A percentile compares a stretch with the other conserved stretches of the same genome.
Conservation (phyloP, 2,329 filamentous ascomycete genomes). For the Venturia asperata region DNA sequence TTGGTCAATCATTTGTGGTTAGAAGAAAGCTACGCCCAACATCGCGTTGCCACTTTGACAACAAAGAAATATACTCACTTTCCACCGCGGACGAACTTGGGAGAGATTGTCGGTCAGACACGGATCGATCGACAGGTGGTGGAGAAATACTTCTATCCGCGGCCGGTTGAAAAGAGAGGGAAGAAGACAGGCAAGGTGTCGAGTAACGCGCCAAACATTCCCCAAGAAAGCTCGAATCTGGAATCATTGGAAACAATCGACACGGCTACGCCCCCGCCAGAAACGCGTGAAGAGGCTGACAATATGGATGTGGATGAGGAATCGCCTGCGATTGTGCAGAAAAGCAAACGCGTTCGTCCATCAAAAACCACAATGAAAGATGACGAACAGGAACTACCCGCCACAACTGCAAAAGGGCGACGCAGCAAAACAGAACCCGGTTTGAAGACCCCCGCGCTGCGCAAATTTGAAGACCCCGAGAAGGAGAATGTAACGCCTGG, state of each 20-base stretch:
- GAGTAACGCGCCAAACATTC: slow-evolving; percentile 24
- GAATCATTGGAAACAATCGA: slow-evolving; percentile 21
- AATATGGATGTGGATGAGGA: slow-evolving; percentile 7
- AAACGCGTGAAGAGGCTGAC: slow-evolving; percentile 1
- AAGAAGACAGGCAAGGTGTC: slow-evolving; percentile 23
- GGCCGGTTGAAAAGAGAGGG: slow-evolving; percentile 21
- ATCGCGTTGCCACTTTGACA: slow-evolving; percentile 64
- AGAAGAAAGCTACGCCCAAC: slow-evolving; percentile 92
- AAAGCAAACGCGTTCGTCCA: slow-evolving; percentile 11
- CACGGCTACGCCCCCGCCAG: background rate
- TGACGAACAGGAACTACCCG: background rate
- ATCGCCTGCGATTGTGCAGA: slow-evolving; percentile 5
- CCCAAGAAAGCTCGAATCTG: slow-evolving; percentile 21
- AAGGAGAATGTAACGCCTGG: slow-evolving; percentile 84
- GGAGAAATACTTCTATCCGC: slow-evolving; percentile 60
- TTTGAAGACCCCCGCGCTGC: slow-evolving; percentile 10
- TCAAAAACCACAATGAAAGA: background rate
- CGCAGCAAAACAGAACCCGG: slow-evolving; percentile 8
- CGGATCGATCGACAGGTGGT: slow-evolving; percentile 65
- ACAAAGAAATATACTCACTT: slow-evolving; percentile 77
- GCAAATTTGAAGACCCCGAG: slow-evolving; percentile 31
- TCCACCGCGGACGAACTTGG: slow-evolving; percentile 79
- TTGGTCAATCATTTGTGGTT: slow-evolving; percentile 95
- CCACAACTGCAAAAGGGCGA: slow-evolving; percentile 4
- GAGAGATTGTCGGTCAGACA: slow-evolving; percentile 87